phyloP scores from a whole-genome alignment of 2,329 filamentous ascomycete genomes.

The Aspergillus tubingensis region DNA sequence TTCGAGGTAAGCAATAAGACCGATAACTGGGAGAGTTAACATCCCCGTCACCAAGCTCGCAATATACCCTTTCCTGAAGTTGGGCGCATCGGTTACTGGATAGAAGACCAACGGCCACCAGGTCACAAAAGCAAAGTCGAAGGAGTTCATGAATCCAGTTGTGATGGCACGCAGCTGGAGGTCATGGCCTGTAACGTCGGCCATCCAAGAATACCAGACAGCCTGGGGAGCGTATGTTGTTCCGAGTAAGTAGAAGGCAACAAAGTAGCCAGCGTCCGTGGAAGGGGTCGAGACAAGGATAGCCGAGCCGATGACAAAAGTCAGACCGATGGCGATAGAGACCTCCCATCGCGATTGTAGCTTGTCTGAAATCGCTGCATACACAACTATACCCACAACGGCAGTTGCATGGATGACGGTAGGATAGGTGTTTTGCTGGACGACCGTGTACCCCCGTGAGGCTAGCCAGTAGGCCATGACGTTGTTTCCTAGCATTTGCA shows the following conservation, averaged over 20 bases:
- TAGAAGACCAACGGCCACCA: conserved; percentile 48
- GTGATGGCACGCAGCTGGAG: conserved; percentile 49
- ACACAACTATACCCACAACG: conserved; percentile 46
- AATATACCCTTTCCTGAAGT: conserved; percentile 44
- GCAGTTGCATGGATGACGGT: conserved; percentile 46
- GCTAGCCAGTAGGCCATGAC: conserved; percentile 51
- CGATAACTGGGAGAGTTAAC: conserved; percentile 40
- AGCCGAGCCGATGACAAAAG: conserved; percentile 42
- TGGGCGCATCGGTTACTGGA: conserved; percentile 44
- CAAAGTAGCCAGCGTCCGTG: conserved; percentile 41
- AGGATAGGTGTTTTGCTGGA: conserved; percentile 51
- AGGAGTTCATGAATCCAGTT: conserved; percentile 49
- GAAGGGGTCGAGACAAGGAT: conserved; percentile 9
- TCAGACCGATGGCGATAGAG: conserved; percentile 46
- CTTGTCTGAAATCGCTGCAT: conserved; percentile 46
- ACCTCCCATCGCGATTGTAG: conserved; percentile 49
- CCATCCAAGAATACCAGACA: conserved; percentile 53
- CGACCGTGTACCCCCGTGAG: conserved; percentile 45
- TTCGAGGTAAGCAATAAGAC: conserved; percentile 41
- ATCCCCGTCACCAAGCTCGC: conserved; percentile 44
- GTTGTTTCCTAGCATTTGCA: conserved; percentile 48
- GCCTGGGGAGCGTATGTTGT: conserved; percentile 51
- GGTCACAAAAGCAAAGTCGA: conserved; percentile 47
- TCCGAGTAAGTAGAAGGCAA: conserved; percentile 49
- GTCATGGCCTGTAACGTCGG: conserved; percentile 39